Evolutionary conservation across 208 protist genomes (phyloP).

Genomic region (Acanthamoeba culbertsoni): DNA sequence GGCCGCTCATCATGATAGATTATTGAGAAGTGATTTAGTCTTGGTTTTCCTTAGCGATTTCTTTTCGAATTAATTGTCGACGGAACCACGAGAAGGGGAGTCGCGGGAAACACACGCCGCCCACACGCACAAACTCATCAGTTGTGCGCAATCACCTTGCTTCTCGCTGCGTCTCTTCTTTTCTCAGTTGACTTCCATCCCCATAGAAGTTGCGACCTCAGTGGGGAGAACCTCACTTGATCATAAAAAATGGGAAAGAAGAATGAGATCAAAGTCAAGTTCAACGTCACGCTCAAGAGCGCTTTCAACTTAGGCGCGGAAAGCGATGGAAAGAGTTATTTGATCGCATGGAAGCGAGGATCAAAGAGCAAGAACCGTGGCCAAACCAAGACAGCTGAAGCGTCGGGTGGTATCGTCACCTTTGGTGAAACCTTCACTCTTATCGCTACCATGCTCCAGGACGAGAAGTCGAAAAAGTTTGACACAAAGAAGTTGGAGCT

Average conservation of each 20-base stretch:
- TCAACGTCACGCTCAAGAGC: constrained; percentile 6
- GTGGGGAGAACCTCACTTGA: no score
- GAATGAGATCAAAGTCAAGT: not conserved
- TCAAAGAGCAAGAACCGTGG: not conserved
- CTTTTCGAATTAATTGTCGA: not conserved
- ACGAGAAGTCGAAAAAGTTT: constrained; percentile 21
- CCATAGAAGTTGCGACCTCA: no score
- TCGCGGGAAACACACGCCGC: not conserved
- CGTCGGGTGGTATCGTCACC: not conserved
- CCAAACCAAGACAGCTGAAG: not conserved
- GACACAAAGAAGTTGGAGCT: not conserved
- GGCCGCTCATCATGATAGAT: not conserved
- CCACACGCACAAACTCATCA: no score
- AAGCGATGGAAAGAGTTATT: not conserved
- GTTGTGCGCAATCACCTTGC: no score
- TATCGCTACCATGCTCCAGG: not conserved
- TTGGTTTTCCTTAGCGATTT: not conserved
- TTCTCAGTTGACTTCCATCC: no score
- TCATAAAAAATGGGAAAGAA: not conserved
- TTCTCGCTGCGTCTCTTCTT: no score
- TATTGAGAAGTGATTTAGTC: not conserved
- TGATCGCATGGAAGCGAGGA: not conserved
- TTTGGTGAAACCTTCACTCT: not conserved
- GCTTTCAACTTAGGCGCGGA: not conserved
- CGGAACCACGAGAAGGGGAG: not conserved